These are phyloP conservation scores for Colletotrichum destructivum DNA, from an alignment of 2,329 filamentous ascomycete genomes.

Conservation along the genomic window DNA sequence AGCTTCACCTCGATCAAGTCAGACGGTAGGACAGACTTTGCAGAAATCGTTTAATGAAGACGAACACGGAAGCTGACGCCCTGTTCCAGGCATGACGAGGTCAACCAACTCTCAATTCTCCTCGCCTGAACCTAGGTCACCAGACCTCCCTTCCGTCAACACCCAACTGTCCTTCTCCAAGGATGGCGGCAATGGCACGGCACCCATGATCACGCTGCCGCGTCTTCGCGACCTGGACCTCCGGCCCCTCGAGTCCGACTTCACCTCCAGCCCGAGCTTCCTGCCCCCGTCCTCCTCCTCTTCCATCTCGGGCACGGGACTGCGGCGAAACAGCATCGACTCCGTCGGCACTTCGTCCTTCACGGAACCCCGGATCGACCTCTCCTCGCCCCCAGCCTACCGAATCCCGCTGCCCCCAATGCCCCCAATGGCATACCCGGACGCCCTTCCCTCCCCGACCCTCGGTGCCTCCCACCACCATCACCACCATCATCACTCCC, in stretches of 20 bases:
- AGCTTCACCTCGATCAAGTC: conserved; percentile 38
- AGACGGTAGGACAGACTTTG: conserved; percentile 19
- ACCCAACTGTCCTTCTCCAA: conserved; percentile 30
- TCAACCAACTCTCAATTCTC: conserved; percentile 40
- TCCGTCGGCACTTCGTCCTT: conserved; percentile 33
- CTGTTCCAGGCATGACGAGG: conserved; percentile 34
- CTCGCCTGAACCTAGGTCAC: conserved; percentile 34
- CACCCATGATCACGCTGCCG: conserved; percentile 41
- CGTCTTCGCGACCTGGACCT: conserved; percentile 42
- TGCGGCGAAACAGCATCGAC: conserved; percentile 33
- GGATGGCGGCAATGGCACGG: conserved; percentile 11
- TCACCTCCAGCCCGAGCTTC: conserved; percentile 32
- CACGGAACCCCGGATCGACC: conserved; percentile 28
- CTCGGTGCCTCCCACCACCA: conserved; percentile 24
- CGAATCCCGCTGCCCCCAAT: conserved; percentile 39
- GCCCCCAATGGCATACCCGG: conserved; percentile 39
- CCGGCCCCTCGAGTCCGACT: conserved; percentile 36
- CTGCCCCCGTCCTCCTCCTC: conserved; percentile 3
- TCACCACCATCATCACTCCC: conserved; percentile 2
- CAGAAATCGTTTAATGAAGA: neutral
- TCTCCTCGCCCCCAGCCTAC: conserved; percentile 34
- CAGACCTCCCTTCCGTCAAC: conserved; percentile 35
- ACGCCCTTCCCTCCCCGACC: conserved; percentile 38
- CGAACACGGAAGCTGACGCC: conserved; percentile 22
- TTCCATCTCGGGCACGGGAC: conserved; percentile 14